These are phyloP conservation scores for Penicillium dipodomyicola DNA, from an alignment of 495 filamentous ascomycete species.

Conservation along the genomic window DNA sequence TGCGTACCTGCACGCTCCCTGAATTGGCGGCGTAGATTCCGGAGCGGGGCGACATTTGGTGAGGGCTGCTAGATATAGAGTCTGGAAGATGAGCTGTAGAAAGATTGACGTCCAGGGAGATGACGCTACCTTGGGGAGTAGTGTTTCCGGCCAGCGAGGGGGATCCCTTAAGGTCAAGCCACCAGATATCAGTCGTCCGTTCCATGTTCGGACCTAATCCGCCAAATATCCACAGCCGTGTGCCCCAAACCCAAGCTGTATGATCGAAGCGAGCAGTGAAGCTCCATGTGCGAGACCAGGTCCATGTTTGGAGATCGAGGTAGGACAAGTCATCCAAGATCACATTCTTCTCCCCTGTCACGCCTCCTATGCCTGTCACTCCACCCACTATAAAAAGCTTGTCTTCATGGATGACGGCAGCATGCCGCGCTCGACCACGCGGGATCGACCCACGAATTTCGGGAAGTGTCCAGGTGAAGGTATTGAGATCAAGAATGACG, in stretches of 20 bases:
- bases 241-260: slow-evolving; percentile 85
- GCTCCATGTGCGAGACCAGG: slow-evolving; percentile 94
- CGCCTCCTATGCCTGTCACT: slow-evolving; percentile 82
- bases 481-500: slow-evolving; percentile 91
- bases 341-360: slow-evolving; percentile 80
- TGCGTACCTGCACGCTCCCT: slow-evolving; percentile 77
- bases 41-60: slow-evolving; percentile 51
- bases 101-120: slow-evolving; percentile 36
- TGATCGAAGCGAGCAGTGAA: slow-evolving; percentile 95
- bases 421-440: slow-evolving; percentile 86
- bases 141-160: slow-evolving; percentile 72
- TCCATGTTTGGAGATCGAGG: slow-evolving; percentile 94
- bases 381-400: slow-evolving; percentile 94
- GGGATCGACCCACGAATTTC: slow-evolving; percentile 78
- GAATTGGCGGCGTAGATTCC: slow-evolving; percentile 88
- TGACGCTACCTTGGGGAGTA: slow-evolving; percentile 63
- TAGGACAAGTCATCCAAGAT: slow-evolving; percentile 95
- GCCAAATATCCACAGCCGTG: slow-evolving; percentile 95
- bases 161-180: slow-evolving; percentile 88
- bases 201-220: slow-evolving; percentile 94
- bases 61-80: slow-evolving; percentile 36
- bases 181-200: slow-evolving; percentile 91
- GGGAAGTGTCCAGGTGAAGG: slow-evolving; percentile 90
- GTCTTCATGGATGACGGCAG: slow-evolving; percentile 91
- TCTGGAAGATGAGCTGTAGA: slow-evolving; percentile 46